phyloP scores from a whole-genome alignment of 257 asterid genomes.

The Capsicum rhomboideum region DNA sequence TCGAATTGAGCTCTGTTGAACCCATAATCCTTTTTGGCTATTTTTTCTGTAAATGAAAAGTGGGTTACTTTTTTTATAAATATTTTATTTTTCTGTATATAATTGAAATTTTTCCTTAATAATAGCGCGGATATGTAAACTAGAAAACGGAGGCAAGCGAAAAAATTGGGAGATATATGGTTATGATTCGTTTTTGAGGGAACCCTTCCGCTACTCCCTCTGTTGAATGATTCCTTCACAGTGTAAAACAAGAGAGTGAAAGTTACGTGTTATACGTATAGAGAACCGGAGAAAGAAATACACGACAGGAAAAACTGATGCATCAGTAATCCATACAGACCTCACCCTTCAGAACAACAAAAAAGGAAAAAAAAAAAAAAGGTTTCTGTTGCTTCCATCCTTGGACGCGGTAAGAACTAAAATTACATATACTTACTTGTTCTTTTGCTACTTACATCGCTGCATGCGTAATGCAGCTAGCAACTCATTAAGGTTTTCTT shows the following conservation, averaged over 20 bases:
- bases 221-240: background rate
- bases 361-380: background rate
- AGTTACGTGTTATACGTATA: background rate
- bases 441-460: background rate
- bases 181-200: background rate
- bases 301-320: background rate
- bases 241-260: background rate
- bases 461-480: background rate
- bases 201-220: background rate
- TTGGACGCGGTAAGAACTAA: background rate
- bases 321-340: background rate
- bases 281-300: background rate
- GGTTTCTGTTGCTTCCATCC: background rate
- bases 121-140: too few relatives aligned
- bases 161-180: background rate
- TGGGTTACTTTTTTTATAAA: too few relatives aligned
- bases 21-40: too few relatives aligned
- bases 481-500: background rate
- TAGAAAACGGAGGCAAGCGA: background rate
- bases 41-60: too few relatives aligned
- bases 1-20: too few relatives aligned
- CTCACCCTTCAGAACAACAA: background rate
- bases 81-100: too few relatives aligned
- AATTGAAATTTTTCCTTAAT: too few relatives aligned
- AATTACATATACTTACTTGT: background rate